Conservation (phyloP, 495 filamentous ascomycete genomes). For the Aspergillus avenaceus region DNA sequence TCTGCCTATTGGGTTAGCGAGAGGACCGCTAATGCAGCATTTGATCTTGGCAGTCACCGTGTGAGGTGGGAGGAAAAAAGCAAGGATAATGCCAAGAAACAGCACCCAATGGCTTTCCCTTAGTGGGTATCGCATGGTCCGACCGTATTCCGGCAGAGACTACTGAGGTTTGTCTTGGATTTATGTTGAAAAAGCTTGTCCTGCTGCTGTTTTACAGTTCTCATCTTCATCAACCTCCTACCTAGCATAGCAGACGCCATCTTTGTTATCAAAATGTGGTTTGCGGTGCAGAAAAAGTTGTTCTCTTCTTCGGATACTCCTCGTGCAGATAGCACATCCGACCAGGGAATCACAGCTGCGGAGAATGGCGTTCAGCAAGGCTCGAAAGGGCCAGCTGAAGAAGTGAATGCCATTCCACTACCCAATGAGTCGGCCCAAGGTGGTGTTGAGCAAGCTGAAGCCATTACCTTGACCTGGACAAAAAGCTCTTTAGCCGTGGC, state of each 20-base stretch:
- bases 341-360: neutral
- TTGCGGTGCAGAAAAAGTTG: neutral
- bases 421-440: conserved; percentile 25
- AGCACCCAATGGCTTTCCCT: neutral
- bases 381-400: conserved; percentile 7
- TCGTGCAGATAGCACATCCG: too few species aligned
- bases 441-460: conserved; percentile 43
- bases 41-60: too few species aligned
- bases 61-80: too few species aligned
- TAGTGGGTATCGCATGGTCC: conserved; percentile 1
- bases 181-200: neutral
- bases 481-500: conserved; percentile 32
- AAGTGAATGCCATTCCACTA: neutral
- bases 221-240: neutral
- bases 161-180: neutral
- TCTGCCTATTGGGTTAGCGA: too few species aligned
- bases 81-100: too few species aligned
- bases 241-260: neutral
- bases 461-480: conserved; percentile 40
- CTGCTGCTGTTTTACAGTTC: neutral
- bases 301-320: neutral
- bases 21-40: too few species aligned
- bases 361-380: conserved; percentile 1
- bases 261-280: conserved; percentile 5
- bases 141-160: neutral